phyloP scores from a whole-genome alignment of 495 filamentous ascomycete species.

The Massariosphaeria phaeospora region DNA sequence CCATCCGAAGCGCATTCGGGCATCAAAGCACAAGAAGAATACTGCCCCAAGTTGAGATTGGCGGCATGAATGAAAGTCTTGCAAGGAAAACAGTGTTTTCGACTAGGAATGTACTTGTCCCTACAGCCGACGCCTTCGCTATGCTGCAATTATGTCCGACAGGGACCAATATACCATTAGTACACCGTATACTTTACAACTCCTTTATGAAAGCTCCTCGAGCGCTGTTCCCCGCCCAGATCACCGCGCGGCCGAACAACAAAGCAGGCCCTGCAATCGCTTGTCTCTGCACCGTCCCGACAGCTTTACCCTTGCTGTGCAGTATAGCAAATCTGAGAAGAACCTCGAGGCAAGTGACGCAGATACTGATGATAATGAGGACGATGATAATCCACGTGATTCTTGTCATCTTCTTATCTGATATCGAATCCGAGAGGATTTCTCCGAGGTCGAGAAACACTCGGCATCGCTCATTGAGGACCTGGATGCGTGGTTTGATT shows the following conservation, averaged over 20 bases:
- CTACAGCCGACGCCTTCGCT: conserved; percentile 17
- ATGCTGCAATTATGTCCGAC: no score
- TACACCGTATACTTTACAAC: background rate
- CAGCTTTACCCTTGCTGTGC: conserved; percentile 28
- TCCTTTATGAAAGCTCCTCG: background rate
- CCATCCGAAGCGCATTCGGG: background rate
- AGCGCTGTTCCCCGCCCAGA: conserved; percentile 11
- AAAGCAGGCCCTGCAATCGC: conserved; percentile 23
- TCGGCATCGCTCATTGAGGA: conserved; percentile 91
- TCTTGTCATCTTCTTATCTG: conserved; percentile 87
- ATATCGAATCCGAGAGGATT: conserved; percentile 86
- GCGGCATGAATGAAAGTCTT: background rate
- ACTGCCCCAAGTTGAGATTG: background rate
- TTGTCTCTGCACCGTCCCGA: conserved; percentile 2
- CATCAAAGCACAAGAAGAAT: no score
- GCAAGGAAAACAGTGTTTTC: no score
- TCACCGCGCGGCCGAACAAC: conserved; percentile 18
- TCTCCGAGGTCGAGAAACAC: conserved; percentile 97
- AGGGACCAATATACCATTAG: background rate
- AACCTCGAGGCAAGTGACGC: conserved; percentile 87
- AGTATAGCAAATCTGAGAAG: conserved; percentile 80
- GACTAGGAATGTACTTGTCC: no score
- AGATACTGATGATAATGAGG: conserved; percentile 82
- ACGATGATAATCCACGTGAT: conserved; percentile 98
- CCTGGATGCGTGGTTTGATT: conserved; percentile 88